Percentiles rank a stretch among this genome's conserved stretches.
phyloP scores from a whole-genome alignment of 176 grass and related monocot genomes.

The Cocos nucifera region DNA sequence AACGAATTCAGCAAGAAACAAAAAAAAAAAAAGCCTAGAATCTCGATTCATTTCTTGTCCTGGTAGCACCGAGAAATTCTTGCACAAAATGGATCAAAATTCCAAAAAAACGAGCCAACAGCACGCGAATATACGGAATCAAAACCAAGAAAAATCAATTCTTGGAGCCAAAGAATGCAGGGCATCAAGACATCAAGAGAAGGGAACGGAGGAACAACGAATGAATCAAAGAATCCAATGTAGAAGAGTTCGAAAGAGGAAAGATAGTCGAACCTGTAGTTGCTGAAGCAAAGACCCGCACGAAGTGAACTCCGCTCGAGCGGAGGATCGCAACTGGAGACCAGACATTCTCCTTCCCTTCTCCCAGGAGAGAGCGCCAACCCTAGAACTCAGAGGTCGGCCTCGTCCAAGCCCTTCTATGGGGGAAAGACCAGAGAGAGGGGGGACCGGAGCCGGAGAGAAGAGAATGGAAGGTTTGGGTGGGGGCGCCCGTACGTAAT shows the following conservation, averaged over 20 bases:
- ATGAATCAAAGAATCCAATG: not conserved
- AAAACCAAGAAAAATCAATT: too few relatives aligned
- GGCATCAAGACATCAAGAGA: not conserved
- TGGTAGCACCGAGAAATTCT: too few relatives aligned
- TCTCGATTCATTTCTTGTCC: too few relatives aligned
- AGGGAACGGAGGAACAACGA: not conserved
- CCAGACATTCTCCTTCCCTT: constrained; percentile 15
- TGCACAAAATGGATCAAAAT: too few relatives aligned
- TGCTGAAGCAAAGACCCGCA: constrained; percentile 68
- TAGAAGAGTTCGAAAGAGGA: not conserved
- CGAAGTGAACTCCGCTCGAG: constrained; percentile 32
- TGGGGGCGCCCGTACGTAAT: not conserved
- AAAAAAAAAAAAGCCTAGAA: too few relatives aligned
- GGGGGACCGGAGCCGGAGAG: too few relatives aligned
- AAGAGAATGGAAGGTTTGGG: too few relatives aligned
- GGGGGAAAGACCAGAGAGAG: not conserved
- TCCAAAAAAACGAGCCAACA: too few relatives aligned
- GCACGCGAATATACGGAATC: too few relatives aligned
- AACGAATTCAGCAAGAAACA: too few relatives aligned
- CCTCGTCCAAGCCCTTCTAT: not conserved
- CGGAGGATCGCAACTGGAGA: constrained; percentile 16
- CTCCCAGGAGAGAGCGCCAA: not conserved
- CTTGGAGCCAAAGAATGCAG: too few relatives aligned
- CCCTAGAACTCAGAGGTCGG: constrained; percentile 5
- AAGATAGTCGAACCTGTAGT: constrained; percentile 44